phyloP scores from a whole-genome alignment of 257 asterid genomes.

The Orobanche coerulescens region DNA sequence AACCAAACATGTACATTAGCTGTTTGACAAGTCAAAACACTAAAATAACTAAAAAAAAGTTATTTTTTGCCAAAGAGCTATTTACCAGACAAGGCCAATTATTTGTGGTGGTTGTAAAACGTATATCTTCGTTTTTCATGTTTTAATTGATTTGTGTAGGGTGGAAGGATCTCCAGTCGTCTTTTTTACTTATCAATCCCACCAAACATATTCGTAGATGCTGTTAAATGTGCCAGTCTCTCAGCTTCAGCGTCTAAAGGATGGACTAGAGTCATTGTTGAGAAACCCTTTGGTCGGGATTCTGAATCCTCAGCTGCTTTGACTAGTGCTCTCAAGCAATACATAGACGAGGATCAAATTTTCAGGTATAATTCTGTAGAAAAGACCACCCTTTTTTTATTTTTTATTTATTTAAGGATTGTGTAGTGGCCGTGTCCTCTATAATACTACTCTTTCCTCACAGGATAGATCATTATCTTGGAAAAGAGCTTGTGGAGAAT shows the following conservation, averaged over 20 bases:
- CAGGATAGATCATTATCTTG: slow-evolving; percentile 98
- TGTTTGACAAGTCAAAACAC: too few relatives aligned
- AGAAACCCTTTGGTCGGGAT: slow-evolving; percentile 98
- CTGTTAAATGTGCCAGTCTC: slow-evolving; percentile 82
- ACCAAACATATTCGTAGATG: slow-evolving; percentile 81
- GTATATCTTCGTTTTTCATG: neutral
- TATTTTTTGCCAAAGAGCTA: too few relatives aligned
- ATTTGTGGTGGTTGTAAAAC: neutral
- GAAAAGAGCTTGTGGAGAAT: slow-evolving; percentile 96
- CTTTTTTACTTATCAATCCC: slow-evolving; percentile 94
- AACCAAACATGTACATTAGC: too few relatives aligned
- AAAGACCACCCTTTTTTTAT: neutral
- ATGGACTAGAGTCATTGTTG: slow-evolving; percentile 96
- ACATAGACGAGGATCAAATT: slow-evolving; percentile 84
- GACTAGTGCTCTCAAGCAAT: slow-evolving; percentile 77
- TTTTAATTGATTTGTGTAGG: slow-evolving; percentile 37
- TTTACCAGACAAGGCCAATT: too few relatives aligned
- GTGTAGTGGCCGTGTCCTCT: neutral
- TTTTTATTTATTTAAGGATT: neutral
- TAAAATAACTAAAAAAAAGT: too few relatives aligned
- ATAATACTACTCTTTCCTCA: slow-evolving; percentile 2
- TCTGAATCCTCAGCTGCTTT: slow-evolving; percentile 91
- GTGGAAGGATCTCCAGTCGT: slow-evolving; percentile 69
- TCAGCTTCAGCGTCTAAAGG: slow-evolving; percentile 82
- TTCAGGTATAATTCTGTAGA: slow-evolving; percentile 46